These are phyloP conservation scores for Calendula officinalis DNA, from an alignment of 129 eudicot genomes.

Conservation along the genomic window DNA sequence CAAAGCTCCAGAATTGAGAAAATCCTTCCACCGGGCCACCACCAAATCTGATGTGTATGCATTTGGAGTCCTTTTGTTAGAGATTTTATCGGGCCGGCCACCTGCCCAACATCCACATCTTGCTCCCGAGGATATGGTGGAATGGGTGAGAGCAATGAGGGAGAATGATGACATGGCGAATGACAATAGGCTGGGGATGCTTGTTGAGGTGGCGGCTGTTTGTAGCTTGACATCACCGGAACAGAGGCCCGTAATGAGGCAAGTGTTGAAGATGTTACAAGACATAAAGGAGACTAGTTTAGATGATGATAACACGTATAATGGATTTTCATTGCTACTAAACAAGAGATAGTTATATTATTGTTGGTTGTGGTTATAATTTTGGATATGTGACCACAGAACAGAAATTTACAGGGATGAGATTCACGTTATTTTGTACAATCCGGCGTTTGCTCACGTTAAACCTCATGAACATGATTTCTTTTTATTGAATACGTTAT, in stretches of 20 bases:
- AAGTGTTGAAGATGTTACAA: conserved; percentile 77
- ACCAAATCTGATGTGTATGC: conserved; percentile 73
- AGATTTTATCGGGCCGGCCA: conserved; percentile 76
- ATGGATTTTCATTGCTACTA: conserved; percentile 38
- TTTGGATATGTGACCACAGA: conserved; percentile 7
- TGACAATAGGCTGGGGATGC: conserved; percentile 64
- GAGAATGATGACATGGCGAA: conserved; percentile 56
- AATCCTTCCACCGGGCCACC: conserved; percentile 46
- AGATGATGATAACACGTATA: conserved; percentile 36
- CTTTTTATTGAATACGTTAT: too few species aligned
- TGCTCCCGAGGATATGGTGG: conserved; percentile 63
- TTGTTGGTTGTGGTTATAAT: conserved; percentile 16
- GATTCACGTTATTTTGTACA: conserved; percentile 11
- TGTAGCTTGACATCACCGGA: conserved; percentile 86
- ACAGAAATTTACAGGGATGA: conserved; percentile 14
- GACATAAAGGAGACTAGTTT: conserved; percentile 64
- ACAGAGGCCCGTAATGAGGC: conserved; percentile 88
- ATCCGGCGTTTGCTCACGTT: conserved; percentile 4
- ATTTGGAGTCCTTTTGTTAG: conserved; percentile 71
- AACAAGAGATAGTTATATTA: background rate
- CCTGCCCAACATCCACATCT: conserved; percentile 82
- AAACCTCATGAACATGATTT: too few species aligned
- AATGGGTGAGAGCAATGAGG: conserved; percentile 86
- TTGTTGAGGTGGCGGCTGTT: conserved; percentile 69
- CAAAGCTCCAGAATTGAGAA: conserved; percentile 72